Evolutionary conservation across 2,329 filamentous ascomycete genomes (phyloP).

Genomic region (Calonectria pseudoreteaudii): DNA sequence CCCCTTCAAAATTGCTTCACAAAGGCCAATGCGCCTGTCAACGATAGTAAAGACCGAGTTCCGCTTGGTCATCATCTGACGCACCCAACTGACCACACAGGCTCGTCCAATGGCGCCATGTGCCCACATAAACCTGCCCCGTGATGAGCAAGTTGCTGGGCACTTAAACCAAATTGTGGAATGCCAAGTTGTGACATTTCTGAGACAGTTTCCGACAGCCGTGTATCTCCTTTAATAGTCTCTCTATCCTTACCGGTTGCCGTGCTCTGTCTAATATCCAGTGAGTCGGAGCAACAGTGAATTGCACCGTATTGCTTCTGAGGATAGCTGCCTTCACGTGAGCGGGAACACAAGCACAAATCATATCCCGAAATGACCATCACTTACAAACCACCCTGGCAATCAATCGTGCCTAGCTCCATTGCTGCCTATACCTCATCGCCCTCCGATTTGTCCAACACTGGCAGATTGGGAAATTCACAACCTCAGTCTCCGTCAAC

Average conservation of each 20-base stretch:
- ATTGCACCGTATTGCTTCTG: neutral
- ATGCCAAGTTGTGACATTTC: neutral
- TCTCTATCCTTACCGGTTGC: neutral
- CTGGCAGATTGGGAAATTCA: neutral
- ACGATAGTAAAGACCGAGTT: neutral
- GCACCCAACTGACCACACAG: neutral
- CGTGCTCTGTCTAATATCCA: neutral
- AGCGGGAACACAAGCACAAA: neutral
- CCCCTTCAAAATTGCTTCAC: neutral
- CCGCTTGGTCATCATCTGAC: constrained; percentile 16
- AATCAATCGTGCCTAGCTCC: neutral
- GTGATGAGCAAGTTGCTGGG: neutral
- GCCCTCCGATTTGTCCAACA: neutral
- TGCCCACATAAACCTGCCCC: neutral
- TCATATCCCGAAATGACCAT: neutral
- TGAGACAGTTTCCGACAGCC: neutral
- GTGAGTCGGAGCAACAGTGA: neutral
- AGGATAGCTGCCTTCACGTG: neutral
- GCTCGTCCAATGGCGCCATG: neutral
- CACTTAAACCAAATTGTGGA: neutral
- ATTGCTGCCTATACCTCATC: neutral
- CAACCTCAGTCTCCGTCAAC: neutral
- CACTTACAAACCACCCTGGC: neutral
- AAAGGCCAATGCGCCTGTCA: constrained; percentile 6
- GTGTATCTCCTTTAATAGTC: neutral